Base-by-base conservation (phyloP, 2,329 filamentous ascomycete genomes). In the Curvularia sp. region DNA sequence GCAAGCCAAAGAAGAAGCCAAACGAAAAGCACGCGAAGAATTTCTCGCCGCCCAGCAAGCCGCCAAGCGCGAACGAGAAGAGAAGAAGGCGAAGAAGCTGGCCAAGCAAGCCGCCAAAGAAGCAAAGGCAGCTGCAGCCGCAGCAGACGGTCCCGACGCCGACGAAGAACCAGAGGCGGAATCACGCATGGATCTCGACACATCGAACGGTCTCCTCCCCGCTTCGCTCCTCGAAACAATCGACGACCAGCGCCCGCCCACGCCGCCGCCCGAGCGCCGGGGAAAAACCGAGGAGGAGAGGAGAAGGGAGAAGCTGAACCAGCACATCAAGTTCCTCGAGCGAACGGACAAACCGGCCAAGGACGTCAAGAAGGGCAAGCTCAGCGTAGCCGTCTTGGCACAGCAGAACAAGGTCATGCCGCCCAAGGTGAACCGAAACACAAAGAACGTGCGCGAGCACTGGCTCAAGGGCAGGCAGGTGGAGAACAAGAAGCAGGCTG, bases 141-240 rank as follows among this genome's bases (percentile, higher is more conserved):
- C 36, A n/a, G 46, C 21, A 28, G 19, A 50, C 12, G 46, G 39
- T 10, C 27, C 23, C 23, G 12, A 53, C 23, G 36, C 50, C 30
- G 64, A 59, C 10, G 53, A 59, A 27, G 56, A 64, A 30, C 30
- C 48, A 21, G 42, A 42, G 23, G 12, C 25, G 6, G 25, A 54
- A 38, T 47, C 59, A 7, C 55, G 55, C 47, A 18, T 53, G 32
- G n/a, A 64, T 6, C 48, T 70, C 56, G 73, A 61, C 68, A 68
- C 73, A 65, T 77, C 84, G 12, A 83, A 83, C 5, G 78, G 77
- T 38, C 76, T 84, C 21, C 79, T 85, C 32, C 83, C 83, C 5
- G 79, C 80, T 50, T 81, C 82, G 23, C 79, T 85, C 41, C 71
- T 85, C 48, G 80, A 80, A 49, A 77, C 79, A 13, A 78, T 80